Conservation (phyloP, 208 protist species). For the Endotrypanum monterogeii region DNA sequence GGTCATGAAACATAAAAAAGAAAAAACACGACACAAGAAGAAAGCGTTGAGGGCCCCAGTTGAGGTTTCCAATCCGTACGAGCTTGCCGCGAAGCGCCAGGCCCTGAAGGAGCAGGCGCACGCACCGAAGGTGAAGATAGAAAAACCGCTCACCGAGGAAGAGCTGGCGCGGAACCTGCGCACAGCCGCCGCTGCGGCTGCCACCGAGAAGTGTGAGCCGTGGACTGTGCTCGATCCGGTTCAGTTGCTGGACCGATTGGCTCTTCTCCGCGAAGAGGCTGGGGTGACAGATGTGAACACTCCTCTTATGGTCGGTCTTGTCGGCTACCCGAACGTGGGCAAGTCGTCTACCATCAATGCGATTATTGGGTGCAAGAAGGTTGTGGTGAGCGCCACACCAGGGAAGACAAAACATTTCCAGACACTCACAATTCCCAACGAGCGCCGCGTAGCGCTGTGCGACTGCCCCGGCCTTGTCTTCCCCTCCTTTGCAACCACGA, state of each 20-base stretch:
- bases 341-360: conserved; percentile 98
- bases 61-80: conserved; percentile 75
- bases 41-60: conserved; percentile 80
- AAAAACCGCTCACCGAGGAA: conserved; percentile 60
- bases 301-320: conserved; percentile 92
- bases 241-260: conserved; percentile 82
- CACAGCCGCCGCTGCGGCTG: conserved; percentile 27
- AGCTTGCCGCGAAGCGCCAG: conserved; percentile 59
- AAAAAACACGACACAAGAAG: conserved; percentile 76
- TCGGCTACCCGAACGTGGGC: conserved; percentile 99
- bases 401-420: conserved; percentile 99
- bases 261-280: conserved; percentile 45
- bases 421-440: conserved; percentile 93
- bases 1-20: conserved; percentile 44
- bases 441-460: conserved; percentile 92
- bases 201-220: conserved; percentile 32
- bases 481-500: conserved; percentile 88
- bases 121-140: conserved; percentile 42
- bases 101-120: conserved; percentile 36
- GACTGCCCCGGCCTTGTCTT: conserved; percentile 99
- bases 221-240: conserved; percentile 68
- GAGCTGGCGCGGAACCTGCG: conserved; percentile 68
- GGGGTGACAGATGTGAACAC: conserved; percentile 40
- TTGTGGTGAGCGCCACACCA: conserved; percentile 95
- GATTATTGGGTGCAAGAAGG: conserved; percentile 93